Evolutionary conservation across 2,329 filamentous ascomycete genomes (phyloP), one percentile per base, ranked within the genome.

Genomic region (Penicillium thymicola): DNA sequence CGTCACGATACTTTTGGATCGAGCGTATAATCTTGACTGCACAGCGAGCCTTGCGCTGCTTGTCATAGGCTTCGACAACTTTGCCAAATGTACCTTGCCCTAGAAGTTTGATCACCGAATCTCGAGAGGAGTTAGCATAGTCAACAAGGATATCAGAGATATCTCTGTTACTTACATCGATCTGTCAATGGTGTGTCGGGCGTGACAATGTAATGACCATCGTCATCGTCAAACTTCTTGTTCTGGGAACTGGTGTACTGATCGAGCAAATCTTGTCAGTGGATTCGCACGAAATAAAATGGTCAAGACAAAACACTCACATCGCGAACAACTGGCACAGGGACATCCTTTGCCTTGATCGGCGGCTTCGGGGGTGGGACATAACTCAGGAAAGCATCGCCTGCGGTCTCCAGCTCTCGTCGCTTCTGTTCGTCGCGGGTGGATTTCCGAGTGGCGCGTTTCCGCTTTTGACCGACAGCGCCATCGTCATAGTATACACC

Each of bases 1-100:
- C 94, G 76, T 99, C 94, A 45, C 94, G 88, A 71, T 99, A 99
- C 73, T 99, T 99, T 70, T 96, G 94, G 13, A 99, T 94, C 1
- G 94, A 97, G 65, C 94, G 88, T 64, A 99, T 97, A 73, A 99
- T 96, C 75, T 99, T 99, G 75, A 99, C 91, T 34, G 94, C 94
- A 64, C 96, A 95, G 72, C 92, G 90, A 65, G 82, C 83, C 58
- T 88, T 88, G 61, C 86, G 87, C 67, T 84, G 84, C 59, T 85
- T 85, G 72, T 99, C 94, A 65, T 85, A 87, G 51, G 94, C 94
- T 74, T 97, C 89, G 18, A 99, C 94, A 16, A 99, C 94, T 75
- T 99, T 99, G 70, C 94, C 94, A 72, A 99, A 99, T 0, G 94
- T 99, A 61, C 94, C 94, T 76, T 99, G 94, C 23, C 94, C 94